Evolutionary conservation across 2,329 filamentous ascomycete species (phyloP), one percentile per base, ranked within the genome.

Genomic region (Orbilia quercus): DNA sequence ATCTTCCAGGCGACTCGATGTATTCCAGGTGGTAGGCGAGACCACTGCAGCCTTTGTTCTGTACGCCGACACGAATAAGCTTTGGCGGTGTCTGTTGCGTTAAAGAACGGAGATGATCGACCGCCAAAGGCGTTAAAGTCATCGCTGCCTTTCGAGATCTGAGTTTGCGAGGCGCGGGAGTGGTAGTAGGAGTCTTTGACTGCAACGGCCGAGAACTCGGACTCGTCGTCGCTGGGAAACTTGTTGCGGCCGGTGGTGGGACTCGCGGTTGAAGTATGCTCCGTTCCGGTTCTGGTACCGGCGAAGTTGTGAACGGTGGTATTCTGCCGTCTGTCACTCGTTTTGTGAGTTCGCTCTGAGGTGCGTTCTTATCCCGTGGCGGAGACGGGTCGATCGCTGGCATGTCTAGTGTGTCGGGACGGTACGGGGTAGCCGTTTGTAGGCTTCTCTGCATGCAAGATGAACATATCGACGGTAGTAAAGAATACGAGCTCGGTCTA

Each of bases 11-110:
- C 84, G 93, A 93, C 78, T 98, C 93, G 54, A 98, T 94, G 78
- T 94, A 99, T 82, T 98, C 93, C 25, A 99, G 84, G 79, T 97
- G 88, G 80, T 99, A 99, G 31, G 93, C 90, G 76, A 98, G 83
- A 14, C 95, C 95, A 58, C 92, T 97, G 82, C 95, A 99, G 7
- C 95, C 95, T 76, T 92, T 87, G 81, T 96, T 97, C 81, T 90
- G 92, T 74, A 98, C 95, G 11, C 95, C 93, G 4, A 99, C 91
- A 78, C 95, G 89, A 80, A 99, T 96, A 76, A 96, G 85, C 82
- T 96, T 96, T 1, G 93, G 92, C 23, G 95, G 88, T 0, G 95
- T 95, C 78, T 92, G 89, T 74, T 93, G 87, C 5, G 97, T 85
- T 38, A 99, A 82, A 16, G 85, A 84, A 67, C 87, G 87, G 34